A percentile compares a stretch with the other conserved stretches of the same genome.
phyloP scores from a whole-genome alignment of 1,139 yeast species.

The Blastobotrys apis region DNA sequence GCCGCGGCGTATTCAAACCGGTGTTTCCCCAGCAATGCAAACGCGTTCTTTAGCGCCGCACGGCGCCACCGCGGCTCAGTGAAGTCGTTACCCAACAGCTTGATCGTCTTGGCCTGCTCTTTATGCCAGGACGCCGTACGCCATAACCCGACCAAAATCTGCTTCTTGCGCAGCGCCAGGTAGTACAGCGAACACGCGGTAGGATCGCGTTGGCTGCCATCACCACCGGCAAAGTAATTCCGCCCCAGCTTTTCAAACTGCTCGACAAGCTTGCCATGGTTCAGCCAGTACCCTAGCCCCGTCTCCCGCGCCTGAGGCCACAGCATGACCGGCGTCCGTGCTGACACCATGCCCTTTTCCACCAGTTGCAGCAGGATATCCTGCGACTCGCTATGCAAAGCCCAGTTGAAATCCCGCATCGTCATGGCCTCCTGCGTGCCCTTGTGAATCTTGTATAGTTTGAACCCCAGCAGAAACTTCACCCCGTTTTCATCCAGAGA shows the following conservation, averaged over 20 bases:
- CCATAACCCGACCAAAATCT: conserved; percentile 79
- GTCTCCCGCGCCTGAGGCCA: conserved; percentile 61
- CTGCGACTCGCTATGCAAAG: conserved; percentile 75
- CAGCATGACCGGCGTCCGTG: conserved; percentile 31
- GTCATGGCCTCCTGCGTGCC: conserved; percentile 49
- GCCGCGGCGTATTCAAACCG: conserved; percentile 84
- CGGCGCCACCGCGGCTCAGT: conserved; percentile 68
- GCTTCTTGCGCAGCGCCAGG: conserved; percentile 72
- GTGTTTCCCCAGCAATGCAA: conserved; percentile 83
- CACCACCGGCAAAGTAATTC: conserved; percentile 35
- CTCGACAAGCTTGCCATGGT: conserved; percentile 45
- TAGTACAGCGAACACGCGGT: conserved; percentile 68
- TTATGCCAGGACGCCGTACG: conserved; percentile 66
- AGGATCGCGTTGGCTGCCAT: conserved; percentile 75
- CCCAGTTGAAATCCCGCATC: conserved; percentile 86
- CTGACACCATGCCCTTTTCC: conserved; percentile 37
- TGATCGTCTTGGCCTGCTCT: conserved; percentile 78
- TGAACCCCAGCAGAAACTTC: conserved; percentile 67
- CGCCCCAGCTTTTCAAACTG: conserved; percentile 67
- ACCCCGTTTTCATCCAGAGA: conserved; percentile 70
- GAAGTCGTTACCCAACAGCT: conserved; percentile 74
- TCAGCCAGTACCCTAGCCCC: conserved; percentile 73
- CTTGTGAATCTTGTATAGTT: conserved; percentile 56
- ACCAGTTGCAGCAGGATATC: conserved; percentile 58
- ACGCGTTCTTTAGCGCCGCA: conserved; percentile 91